Conservation (phyloP, 768 basidiomycete genomes). For the Chlorophyllum brunneum region DNA sequence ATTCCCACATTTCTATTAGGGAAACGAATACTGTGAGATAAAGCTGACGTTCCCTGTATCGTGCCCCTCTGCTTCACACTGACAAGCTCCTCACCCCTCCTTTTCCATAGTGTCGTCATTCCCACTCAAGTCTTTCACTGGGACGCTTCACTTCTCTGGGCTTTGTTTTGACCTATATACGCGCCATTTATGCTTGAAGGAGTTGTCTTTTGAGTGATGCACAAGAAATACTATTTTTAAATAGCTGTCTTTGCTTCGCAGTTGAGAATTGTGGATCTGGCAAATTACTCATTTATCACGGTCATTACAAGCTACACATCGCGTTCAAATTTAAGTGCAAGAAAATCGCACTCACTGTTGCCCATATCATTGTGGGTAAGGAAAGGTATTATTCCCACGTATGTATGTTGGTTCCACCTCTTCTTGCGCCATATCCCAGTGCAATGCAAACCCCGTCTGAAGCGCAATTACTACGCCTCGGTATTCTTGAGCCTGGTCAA, state of each 20-base stretch:
- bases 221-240: constrained; percentile 57
- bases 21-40: neutral
- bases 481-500: too few species aligned
- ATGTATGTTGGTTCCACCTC: too few species aligned
- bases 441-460: too few species aligned
- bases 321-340: too few species aligned
- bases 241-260: constrained; percentile 60
- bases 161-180: constrained; percentile 63
- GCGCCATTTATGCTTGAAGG: constrained; percentile 53
- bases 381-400: too few species aligned
- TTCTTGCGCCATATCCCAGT: too few species aligned
- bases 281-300: too few species aligned
- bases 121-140: constrained; percentile 66
- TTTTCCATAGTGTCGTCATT: constrained; percentile 67
- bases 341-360: too few species aligned
- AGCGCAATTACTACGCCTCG: too few species aligned
- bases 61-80: constrained; percentile 45
- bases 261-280: constrained; percentile 63
- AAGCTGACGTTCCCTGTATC: constrained; percentile 58
- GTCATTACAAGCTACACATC: too few species aligned
- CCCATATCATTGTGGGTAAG: too few species aligned
- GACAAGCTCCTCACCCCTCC: constrained; percentile 65
- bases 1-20: too few species aligned
- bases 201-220: constrained; percentile 71
- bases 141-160: constrained; percentile 59